Evolutionary conservation across 306 rosid genomes (phyloP).

Genomic region (Vigna unguiculata): DNA sequence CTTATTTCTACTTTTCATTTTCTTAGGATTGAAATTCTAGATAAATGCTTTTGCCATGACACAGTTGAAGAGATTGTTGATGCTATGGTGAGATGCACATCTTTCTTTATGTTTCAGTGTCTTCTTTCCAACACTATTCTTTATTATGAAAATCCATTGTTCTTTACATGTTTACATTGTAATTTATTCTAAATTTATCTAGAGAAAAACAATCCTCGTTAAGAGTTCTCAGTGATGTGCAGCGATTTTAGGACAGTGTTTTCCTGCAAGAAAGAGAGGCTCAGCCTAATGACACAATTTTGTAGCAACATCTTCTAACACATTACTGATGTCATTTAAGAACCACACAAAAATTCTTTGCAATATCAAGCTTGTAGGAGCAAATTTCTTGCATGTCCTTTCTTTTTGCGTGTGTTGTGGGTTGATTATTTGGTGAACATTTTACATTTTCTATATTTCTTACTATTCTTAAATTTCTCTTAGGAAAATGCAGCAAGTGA

Average conservation of each 20-base stretch:
- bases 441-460: conserved; percentile 2
- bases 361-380: not conserved
- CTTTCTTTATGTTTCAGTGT: conserved; percentile 30
- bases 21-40: conserved; percentile 74
- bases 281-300: not conserved
- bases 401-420: not conserved
- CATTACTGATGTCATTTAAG: conserved; percentile 6
- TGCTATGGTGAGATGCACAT: conserved; percentile 65
- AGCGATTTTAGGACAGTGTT: not conserved
- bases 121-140: conserved; percentile 6
- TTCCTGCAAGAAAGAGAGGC: not conserved
- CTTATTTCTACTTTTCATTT: conserved; percentile 38
- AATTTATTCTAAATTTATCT: not conserved
- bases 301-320: not conserved
- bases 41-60: conserved; percentile 81
- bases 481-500: conserved; percentile 74
- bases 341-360: not conserved
- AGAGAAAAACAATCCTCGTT: not conserved
- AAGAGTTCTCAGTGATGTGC: not conserved
- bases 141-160: conserved; percentile 13
- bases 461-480: conserved; percentile 22
- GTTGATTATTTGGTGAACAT: conserved; percentile 10
- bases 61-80: conserved; percentile 91
- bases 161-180: not conserved
- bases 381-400: conserved; percentile 9